phyloP scores from a whole-genome alignment of 164 flowering plant species.

The Chloranthus sessilifolius region DNA sequence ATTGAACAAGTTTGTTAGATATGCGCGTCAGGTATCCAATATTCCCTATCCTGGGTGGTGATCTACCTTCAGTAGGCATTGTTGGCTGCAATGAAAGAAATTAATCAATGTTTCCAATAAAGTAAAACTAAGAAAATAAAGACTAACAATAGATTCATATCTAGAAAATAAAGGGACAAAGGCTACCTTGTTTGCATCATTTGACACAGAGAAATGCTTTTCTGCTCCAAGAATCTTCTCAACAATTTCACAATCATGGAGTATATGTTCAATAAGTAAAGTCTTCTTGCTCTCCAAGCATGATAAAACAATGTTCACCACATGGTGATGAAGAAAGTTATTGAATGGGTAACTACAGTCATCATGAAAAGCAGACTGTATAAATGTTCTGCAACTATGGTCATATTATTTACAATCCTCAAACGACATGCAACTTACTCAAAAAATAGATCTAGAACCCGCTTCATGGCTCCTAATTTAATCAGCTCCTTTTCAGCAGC shows the following conservation, averaged over 20 bases:
- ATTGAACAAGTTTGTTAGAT: conserved; percentile 65
- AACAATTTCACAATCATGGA: conserved; percentile 62
- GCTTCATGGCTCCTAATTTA: conserved; percentile 54
- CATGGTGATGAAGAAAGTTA: conserved; percentile 81
- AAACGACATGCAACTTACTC: conserved; percentile 47
- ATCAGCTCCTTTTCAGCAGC: conserved; percentile 80
- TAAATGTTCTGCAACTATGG: background rate
- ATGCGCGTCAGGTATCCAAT: conserved; percentile 80
- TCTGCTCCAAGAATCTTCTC: conserved; percentile 68
- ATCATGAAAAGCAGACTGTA: conserved; percentile 8
- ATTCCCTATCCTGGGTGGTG: conserved; percentile 70
- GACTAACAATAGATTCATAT: too few relatives aligned
- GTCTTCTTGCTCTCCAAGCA: conserved; percentile 66
- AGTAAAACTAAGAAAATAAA: too few relatives aligned
- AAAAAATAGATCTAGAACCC: conserved; percentile 65
- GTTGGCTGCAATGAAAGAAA: conserved; percentile 90
- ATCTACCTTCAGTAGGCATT: conserved; percentile 50
- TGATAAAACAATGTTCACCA: conserved; percentile 55
- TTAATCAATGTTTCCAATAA: too few relatives aligned
- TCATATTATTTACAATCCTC: background rate
- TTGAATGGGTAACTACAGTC: conserved; percentile 76
- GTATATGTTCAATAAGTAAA: conserved; percentile 56
- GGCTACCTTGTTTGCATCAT: conserved; percentile 44
- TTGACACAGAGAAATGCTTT: conserved; percentile 36
- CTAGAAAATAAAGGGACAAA: background rate